Evolutionary conservation across 345 rosid species (phyloP).

Genomic region (Draba incana): DNA sequence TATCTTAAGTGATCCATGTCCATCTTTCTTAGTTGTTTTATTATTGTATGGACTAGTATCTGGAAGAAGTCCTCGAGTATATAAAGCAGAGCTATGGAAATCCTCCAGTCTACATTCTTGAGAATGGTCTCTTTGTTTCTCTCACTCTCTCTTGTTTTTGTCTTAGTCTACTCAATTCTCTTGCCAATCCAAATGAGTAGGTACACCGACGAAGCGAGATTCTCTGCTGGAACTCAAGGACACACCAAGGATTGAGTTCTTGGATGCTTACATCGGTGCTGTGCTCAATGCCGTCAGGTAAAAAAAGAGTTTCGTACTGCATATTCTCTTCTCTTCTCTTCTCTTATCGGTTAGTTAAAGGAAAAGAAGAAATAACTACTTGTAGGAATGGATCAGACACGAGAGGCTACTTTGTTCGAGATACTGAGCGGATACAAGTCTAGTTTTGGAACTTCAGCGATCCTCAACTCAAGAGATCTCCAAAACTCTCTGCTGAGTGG

Average conservation of each 20-base stretch:
- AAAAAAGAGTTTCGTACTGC: background rate
- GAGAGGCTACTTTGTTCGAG: constrained; percentile 52
- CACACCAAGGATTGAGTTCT: constrained; percentile 38
- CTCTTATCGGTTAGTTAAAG: background rate
- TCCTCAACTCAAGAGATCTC: constrained; percentile 44
- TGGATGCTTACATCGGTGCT: constrained; percentile 45
- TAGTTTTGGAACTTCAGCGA: constrained; percentile 46
- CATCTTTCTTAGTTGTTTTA: background rate
- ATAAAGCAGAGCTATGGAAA: constrained; percentile 46
- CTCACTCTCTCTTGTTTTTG: background rate
- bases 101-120: constrained; percentile 50
- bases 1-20: too few relatives aligned
- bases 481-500: too few relatives aligned
- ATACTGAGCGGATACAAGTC: constrained; percentile 39
- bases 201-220: constrained; percentile 36
- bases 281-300: constrained; percentile 52
- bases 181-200: constrained; percentile 13
- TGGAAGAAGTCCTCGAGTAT: constrained; percentile 44
- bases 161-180: background rate
- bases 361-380: too few relatives aligned
- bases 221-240: constrained; percentile 43
- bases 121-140: constrained; percentile 45
- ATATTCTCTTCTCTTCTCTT: background rate
- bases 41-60: constrained; percentile 29
- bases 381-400: constrained; percentile 49